phyloP scores from a whole-genome alignment of 1,284 basidiomycete genomes.

The Bjerkandera adusta region DNA sequence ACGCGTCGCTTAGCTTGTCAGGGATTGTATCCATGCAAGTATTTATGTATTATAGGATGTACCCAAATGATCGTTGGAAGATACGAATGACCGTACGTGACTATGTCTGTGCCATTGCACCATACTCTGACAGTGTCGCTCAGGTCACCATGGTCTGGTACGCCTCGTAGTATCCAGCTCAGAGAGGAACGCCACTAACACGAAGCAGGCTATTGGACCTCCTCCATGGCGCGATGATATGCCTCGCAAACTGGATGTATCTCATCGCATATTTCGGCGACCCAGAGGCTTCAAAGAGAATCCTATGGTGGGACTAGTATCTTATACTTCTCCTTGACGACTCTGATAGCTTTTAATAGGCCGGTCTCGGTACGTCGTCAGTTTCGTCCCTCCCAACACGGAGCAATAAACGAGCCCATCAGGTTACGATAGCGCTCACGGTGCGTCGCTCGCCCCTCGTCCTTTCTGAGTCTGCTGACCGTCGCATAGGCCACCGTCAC shows the following conservation, averaged over 20 bases:
- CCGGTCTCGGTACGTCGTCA: conserved; percentile 15
- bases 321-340: conserved; percentile 12
- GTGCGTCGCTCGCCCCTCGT: conserved; percentile 19
- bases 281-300: conserved; percentile 18
- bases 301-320: conserved; percentile 31
- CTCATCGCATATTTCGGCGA: conserved; percentile 30
- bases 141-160: conserved; percentile 22
- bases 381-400: background rate
- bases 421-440: conserved; percentile 26
- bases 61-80: conserved; percentile 15
- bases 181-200: background rate
- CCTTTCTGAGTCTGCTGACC: conserved; percentile 12
- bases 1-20: conserved; percentile 16
- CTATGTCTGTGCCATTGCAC: background rate
- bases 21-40: conserved; percentile 23
- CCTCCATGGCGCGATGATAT: conserved; percentile 29
- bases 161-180: background rate
- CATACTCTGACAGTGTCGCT: background rate
- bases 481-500: conserved; percentile 15
- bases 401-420: background rate
- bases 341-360: conserved; percentile 16
- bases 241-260: conserved; percentile 35
- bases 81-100: conserved; percentile 17
- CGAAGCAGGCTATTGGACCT: conserved; percentile 28
- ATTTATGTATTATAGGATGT: conserved; percentile 18